Evolutionary conservation across 2,329 filamentous ascomycete genomes (phyloP).

Genomic region (Aotearoamyces nothofagi): DNA sequence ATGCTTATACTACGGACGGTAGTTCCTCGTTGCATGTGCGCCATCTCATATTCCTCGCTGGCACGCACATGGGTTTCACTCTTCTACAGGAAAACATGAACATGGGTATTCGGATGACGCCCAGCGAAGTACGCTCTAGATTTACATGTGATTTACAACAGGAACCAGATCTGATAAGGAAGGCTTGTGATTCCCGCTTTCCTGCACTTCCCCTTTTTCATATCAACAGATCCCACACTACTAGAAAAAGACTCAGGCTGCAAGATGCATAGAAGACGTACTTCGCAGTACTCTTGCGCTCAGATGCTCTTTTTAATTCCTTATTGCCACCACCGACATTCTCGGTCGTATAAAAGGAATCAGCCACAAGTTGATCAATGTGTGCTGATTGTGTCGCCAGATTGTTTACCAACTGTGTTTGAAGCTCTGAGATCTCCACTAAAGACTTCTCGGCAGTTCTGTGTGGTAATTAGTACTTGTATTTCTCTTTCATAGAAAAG

Average conservation of each 20-base stretch:
- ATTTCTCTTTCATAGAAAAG: neutral
- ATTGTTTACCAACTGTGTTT: slow-evolving; percentile 77
- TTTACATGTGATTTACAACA: no score
- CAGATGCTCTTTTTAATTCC: slow-evolving; percentile 71
- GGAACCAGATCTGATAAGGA: no score
- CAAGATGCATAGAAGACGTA: slow-evolving; percentile 71
- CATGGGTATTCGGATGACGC: no score
- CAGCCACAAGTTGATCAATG: slow-evolving; percentile 75
- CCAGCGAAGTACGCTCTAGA: no score
- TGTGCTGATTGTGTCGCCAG: slow-evolving; percentile 74
- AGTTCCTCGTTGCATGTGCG: no score
- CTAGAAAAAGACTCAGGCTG: slow-evolving; percentile 56
- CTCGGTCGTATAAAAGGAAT: slow-evolving; percentile 67
- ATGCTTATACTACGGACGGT: no score
- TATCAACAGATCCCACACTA: slow-evolving; percentile 64
- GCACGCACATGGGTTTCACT: no score
- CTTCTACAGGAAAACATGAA: no score
- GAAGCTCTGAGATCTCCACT: slow-evolving; percentile 82
- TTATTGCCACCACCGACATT: slow-evolving; percentile 85
- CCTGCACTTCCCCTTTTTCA: slow-evolving; percentile 12
- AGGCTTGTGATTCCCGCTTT: neutral
- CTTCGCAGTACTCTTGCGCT: slow-evolving; percentile 56
- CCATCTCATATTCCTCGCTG: no score
- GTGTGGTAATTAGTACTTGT: slow-evolving; percentile 4
- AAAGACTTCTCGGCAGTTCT: slow-evolving; percentile 83